Evolutionary conservation across 164 flowering plant genomes (phyloP).

Genomic region (Stephania japonica): DNA sequence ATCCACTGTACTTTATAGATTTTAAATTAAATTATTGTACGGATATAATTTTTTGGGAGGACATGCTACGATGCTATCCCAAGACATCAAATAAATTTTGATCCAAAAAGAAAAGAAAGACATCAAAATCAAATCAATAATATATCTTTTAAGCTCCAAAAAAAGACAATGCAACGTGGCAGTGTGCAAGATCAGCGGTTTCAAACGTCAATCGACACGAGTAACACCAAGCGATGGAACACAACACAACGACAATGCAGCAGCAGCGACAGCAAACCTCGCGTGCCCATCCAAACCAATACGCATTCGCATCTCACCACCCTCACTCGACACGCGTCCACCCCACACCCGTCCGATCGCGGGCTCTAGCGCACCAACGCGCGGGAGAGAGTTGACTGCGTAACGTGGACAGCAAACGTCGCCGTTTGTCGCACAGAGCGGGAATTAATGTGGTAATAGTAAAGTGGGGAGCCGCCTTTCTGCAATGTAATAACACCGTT

Average conservation of each 20-base stretch:
- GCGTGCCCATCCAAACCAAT: neutral
- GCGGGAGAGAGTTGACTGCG: conserved; percentile 7
- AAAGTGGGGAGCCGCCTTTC: too few relatives aligned
- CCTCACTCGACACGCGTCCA: conserved; percentile 1
- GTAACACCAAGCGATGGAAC: neutral
- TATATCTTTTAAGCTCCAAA: neutral
- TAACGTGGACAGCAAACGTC: neutral
- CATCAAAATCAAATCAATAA: too few relatives aligned
- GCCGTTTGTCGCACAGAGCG: conserved; percentile 1
- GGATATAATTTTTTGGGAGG: too few relatives aligned
- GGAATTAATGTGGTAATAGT: conserved; percentile 6
- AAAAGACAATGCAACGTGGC: neutral
- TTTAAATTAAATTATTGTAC: too few relatives aligned
- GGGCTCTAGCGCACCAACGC: neutral
- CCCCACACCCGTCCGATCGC: neutral
- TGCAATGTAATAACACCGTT: neutral
- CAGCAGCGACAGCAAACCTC: neutral
- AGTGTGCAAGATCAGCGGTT: neutral
- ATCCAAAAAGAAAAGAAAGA: too few relatives aligned
- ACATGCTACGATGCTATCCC: too few relatives aligned
- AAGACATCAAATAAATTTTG: too few relatives aligned
- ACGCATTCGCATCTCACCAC: neutral
- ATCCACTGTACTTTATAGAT: too few relatives aligned
- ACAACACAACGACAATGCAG: neutral
- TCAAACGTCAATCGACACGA: neutral